Evolutionary conservation across 2,329 filamentous ascomycete species (phyloP).

Genomic region (Diplocarpon rosae): DNA sequence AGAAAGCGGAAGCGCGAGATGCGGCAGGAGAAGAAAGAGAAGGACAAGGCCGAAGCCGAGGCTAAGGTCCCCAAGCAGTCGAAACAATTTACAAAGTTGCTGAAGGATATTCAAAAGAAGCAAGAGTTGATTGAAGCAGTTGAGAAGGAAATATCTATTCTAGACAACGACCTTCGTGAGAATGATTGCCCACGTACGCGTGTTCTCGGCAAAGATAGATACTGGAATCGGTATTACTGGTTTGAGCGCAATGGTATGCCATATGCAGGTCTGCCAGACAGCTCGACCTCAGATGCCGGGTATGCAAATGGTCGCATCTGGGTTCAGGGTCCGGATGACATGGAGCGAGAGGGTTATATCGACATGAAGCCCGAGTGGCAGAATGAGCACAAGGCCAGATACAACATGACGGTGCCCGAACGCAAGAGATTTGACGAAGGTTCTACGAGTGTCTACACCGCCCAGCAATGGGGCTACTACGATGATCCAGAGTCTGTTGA

Average conservation of each 20-base stretch:
- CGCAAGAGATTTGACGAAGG: conserved; percentile 83
- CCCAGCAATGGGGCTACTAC: conserved; percentile 84
- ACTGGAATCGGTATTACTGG: conserved; percentile 99
- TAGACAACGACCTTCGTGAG: conserved; percentile 88
- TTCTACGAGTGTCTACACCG: conserved; percentile 61
- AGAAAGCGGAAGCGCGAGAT: conserved; percentile 67
- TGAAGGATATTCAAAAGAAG: conserved; percentile 83
- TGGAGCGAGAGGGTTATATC: conserved; percentile 78
- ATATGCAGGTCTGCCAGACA: conserved; percentile 74
- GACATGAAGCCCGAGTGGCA: conserved; percentile 62
- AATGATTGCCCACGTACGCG: conserved; percentile 86
- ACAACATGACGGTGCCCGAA: conserved; percentile 73
- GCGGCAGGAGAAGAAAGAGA: conserved; percentile 56
- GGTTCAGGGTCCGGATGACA: conserved; percentile 88
- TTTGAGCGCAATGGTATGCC: conserved; percentile 99
- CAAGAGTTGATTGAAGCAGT: conserved; percentile 69
- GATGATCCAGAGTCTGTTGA: conserved; percentile 71
- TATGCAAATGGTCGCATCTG: conserved; percentile 94
- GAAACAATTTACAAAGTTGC: conserved; percentile 77
- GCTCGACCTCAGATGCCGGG: conserved; percentile 74
- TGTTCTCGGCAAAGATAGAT: conserved; percentile 84
- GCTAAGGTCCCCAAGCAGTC: conserved; percentile 62
- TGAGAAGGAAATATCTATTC: conserved; percentile 72
- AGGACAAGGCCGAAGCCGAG: conserved; percentile 45
- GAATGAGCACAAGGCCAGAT: conserved; percentile 64